Percentiles rank a stretch among this genome's conserved stretches.
These are phyloP conservation scores for Trichoderma gracile DNA, from an alignment of 2,329 filamentous ascomycete species.

Conservation along the genomic window DNA sequence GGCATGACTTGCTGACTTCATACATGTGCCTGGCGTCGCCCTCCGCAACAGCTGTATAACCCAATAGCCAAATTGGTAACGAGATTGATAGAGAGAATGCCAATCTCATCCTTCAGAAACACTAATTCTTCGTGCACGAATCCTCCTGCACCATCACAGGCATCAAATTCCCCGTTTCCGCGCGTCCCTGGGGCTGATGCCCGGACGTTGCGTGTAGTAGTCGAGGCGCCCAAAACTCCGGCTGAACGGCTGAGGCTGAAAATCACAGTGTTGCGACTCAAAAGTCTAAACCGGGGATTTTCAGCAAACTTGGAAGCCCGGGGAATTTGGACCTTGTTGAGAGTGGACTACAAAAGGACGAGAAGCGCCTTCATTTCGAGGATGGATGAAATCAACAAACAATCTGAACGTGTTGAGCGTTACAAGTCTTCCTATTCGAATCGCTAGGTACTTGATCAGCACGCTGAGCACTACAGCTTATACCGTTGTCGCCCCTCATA, in stretches of 20 bases:
- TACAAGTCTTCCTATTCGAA: neutral
- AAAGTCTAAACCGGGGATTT: conserved; percentile 9
- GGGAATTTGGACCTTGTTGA: neutral
- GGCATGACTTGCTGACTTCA: too few species aligned
- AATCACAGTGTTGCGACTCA: neutral
- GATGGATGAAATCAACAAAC: neutral
- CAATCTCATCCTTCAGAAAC: too few species aligned
- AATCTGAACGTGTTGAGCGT: neutral
- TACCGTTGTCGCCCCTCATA: neutral
- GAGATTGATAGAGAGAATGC: too few species aligned
- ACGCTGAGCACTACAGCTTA: neutral
- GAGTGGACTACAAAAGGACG: conserved; percentile 1
- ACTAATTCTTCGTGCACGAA: too few species aligned
- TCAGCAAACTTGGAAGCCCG: neutral
- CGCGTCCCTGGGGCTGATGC: neutral
- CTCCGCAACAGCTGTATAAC: too few species aligned
- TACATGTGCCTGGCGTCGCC: too few species aligned
- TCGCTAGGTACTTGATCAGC: too few species aligned
- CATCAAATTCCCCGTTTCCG: neutral
- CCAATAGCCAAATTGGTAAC: too few species aligned
- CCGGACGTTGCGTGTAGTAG: neutral
- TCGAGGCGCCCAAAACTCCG: conserved; percentile 10
- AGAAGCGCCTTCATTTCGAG: neutral
- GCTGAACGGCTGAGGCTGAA: conserved; percentile 9
- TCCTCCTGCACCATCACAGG: neutral